Evolutionary conservation across 441 rosid genomes (phyloP).

Genomic region (Jatropha podagrica): DNA sequence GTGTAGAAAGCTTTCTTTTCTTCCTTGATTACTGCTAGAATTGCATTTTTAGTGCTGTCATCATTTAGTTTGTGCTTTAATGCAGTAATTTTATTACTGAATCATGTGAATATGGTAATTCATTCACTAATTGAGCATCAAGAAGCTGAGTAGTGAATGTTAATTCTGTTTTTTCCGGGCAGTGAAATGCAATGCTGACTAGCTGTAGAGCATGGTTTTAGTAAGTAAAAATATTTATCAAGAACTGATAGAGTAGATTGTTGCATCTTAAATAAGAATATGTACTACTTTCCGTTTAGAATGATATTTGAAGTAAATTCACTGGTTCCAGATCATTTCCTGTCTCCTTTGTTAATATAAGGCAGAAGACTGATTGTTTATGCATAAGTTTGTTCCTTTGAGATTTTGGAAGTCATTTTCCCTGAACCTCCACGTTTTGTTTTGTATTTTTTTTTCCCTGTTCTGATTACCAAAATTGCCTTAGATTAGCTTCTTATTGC

Average conservation of each 20-base stretch:
- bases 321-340: not conserved
- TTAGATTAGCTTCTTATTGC: not conserved
- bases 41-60: not conserved
- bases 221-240: no score
- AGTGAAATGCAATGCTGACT: not conserved
- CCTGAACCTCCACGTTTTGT: not conserved
- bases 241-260: not conserved
- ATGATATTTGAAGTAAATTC: not conserved
- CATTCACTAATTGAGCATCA: not conserved
- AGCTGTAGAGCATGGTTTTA: not conserved
- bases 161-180: not conserved
- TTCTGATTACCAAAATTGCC: not conserved
- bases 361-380: not conserved
- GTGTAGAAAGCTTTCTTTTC: conserved; percentile 14
- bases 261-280: not conserved
- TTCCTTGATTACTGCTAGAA: not conserved
- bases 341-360: not conserved
- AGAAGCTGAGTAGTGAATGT: not conserved
- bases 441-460: not conserved
- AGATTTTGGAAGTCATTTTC: not conserved
- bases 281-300: not conserved
- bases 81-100: not conserved
- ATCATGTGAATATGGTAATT: not conserved
- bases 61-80: not conserved
- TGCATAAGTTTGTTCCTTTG: not conserved